These are phyloP conservation scores for Guyanaporus albipodus DNA, from an alignment of 768 basidiomycete genomes.

Conservation along the genomic window DNA sequence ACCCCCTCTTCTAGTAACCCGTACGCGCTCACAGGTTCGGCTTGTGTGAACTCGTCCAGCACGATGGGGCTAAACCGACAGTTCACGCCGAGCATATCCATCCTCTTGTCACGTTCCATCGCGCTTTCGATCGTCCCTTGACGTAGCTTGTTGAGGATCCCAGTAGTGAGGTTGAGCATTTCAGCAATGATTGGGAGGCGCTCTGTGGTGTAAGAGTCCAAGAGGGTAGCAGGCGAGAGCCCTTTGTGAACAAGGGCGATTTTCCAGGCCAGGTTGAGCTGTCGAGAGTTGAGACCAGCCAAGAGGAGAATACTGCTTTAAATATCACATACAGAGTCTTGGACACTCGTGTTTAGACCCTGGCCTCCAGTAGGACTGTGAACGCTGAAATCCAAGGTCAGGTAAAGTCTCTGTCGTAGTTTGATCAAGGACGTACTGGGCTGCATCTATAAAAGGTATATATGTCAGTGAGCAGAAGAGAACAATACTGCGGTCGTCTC, in stretches of 20 bases:
- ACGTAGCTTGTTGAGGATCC: conserved; percentile 8
- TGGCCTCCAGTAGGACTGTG: conserved; percentile 26
- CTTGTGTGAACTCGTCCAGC: conserved; percentile 32
- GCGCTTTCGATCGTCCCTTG: not conserved
- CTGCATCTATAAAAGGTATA: conserved; percentile 38
- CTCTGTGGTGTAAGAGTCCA: conserved; percentile 41
- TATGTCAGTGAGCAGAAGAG: not conserved
- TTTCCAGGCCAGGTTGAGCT: conserved; percentile 47
- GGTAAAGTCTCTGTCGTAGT: not conserved
- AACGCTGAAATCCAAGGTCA: conserved; percentile 10
- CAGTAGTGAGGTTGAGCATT: conserved; percentile 41
- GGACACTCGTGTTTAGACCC: conserved; percentile 37
- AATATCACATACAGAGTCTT: conserved; percentile 36
- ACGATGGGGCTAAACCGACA: conserved; percentile 35
- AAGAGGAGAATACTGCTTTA: not conserved
- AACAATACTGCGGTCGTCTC: not conserved
- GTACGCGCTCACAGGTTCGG: conserved; percentile 11
- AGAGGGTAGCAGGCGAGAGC: conserved; percentile 33
- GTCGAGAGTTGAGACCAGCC: not conserved
- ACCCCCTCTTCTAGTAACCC: conserved; percentile 19
- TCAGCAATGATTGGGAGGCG: conserved; percentile 44
- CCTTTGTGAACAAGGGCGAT: conserved; percentile 39
- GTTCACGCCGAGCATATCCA: conserved; percentile 33
- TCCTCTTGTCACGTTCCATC: not conserved
- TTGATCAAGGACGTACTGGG: conserved; percentile 29